Percentiles rank a stretch among this genome's conserved stretches.
Conservation (phyloP, 305 asterid genomes). For the Fraxinus albicans region DNA sequence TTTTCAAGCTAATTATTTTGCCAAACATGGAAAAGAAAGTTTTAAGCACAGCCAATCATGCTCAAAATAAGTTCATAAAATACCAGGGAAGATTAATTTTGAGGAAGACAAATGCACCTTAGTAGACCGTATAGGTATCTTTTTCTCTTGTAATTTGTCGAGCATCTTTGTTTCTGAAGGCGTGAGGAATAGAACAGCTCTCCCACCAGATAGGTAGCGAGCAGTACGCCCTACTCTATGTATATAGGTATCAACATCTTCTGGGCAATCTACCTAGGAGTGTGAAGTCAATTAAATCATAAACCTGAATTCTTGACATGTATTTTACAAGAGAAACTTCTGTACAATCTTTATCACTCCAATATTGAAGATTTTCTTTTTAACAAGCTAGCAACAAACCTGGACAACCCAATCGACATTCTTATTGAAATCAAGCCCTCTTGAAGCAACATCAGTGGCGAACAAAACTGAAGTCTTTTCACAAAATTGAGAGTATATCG, state of each 20-base stretch:
- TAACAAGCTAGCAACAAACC: constrained; percentile 42
- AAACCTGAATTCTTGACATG: constrained; percentile 9
- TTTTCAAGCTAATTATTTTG: neutral
- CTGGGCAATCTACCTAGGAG: constrained; percentile 96
- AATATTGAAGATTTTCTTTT: neutral
- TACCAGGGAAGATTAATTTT: neutral
- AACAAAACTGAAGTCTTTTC: constrained; percentile 70
- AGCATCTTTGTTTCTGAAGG: constrained; percentile 89
- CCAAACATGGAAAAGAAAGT: neutral
- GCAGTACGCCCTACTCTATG: constrained; percentile 99
- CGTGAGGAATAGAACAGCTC: constrained; percentile 70
- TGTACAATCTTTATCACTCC: neutral
- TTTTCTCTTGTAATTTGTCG: constrained; percentile 75
- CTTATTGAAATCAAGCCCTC: constrained; percentile 96
- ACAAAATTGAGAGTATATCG: constrained; percentile 70
- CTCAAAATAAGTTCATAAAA: neutral
- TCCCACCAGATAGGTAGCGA: constrained; percentile 85
- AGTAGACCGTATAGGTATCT: constrained; percentile 60
- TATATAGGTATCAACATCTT: constrained; percentile 83
- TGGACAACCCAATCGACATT: constrained; percentile 99
- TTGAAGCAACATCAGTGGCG: constrained; percentile 86
- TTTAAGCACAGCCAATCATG: neutral
- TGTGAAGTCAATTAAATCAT: constrained; percentile 17
- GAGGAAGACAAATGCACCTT: constrained; percentile 48
- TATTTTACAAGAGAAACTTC: neutral